Evolutionary conservation across 2,329 filamentous ascomycete species (phyloP).

Genomic region (Colletotrichum nymphaeae): DNA sequence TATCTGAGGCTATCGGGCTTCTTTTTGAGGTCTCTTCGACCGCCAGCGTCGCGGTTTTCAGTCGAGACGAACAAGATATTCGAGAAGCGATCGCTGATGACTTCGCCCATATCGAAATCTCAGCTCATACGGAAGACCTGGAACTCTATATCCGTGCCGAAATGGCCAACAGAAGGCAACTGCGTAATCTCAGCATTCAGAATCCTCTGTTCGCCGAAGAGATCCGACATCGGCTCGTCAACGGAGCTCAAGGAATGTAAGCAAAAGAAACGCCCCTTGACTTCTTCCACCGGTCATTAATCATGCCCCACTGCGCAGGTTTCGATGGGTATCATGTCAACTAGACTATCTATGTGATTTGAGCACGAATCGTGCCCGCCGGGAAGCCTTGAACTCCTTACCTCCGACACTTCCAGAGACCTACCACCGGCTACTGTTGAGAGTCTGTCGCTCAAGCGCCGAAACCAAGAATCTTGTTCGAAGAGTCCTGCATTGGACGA

Average conservation of each 20-base stretch:
- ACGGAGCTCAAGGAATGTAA: constrained; percentile 6
- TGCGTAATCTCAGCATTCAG: background rate
- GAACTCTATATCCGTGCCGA: constrained; percentile 13
- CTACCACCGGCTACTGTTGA: background rate
- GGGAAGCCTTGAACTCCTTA: background rate
- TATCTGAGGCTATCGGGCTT: background rate
- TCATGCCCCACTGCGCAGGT: background rate
- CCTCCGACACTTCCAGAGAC: background rate
- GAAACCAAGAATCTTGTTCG: background rate
- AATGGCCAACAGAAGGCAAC: background rate
- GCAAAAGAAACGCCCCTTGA: no score
- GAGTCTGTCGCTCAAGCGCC: background rate
- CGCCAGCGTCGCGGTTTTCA: background rate
- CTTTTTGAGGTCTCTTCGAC: accelerated
- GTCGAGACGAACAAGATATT: background rate
- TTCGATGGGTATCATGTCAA: constrained; percentile 15
- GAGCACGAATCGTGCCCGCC: background rate
- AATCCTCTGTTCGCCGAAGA: background rate
- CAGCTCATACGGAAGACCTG: background rate
- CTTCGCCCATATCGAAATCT: background rate
- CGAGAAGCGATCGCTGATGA: background rate
- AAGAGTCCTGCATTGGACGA: background rate
- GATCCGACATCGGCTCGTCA: background rate
- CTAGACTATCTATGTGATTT: constrained; percentile 1
- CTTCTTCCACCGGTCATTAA: no score